These are phyloP conservation scores for Talaromyces rugulosus DNA, from an alignment of 2,329 filamentous ascomycete species.

Conservation along the genomic window DNA sequence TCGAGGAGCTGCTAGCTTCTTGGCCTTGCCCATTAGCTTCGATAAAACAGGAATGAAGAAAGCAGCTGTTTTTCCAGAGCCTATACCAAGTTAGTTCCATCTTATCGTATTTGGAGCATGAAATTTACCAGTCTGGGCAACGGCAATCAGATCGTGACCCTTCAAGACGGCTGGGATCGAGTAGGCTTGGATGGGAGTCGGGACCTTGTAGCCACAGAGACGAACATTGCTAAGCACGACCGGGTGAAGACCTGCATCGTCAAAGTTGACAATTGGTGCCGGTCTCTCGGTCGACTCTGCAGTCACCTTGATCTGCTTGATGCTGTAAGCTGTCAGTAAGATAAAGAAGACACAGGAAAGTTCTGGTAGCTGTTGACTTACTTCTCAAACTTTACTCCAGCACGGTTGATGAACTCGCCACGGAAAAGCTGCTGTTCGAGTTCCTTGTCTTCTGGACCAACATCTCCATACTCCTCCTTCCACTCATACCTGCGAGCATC, in stretches of 20 bases:
- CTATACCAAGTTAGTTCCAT: slow-evolving; percentile 42
- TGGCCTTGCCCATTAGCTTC: slow-evolving; percentile 91
- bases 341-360: not conserved
- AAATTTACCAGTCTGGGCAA: slow-evolving; percentile 85
- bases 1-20: slow-evolving; percentile 72
- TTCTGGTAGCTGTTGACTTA: slow-evolving; percentile 34
- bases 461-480: slow-evolving; percentile 78
- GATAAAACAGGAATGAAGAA: slow-evolving; percentile 87
- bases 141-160: slow-evolving; percentile 77
- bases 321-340: slow-evolving; percentile 22
- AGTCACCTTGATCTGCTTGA: slow-evolving; percentile 48
- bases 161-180: slow-evolving; percentile 73
- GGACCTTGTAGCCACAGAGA: slow-evolving; percentile 64
- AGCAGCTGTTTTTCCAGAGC: slow-evolving; percentile 92
- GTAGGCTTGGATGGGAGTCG: slow-evolving; percentile 86
- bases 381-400: slow-evolving; percentile 62
- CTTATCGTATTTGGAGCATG: not conserved
- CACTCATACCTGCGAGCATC: slow-evolving; percentile 73
- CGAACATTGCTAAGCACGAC: slow-evolving; percentile 73
- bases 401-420: slow-evolving; percentile 46
- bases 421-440: slow-evolving; percentile 75
- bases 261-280: slow-evolving; percentile 56
- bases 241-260: slow-evolving; percentile 78
- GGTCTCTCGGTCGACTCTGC: slow-evolving; percentile 47
- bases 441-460: slow-evolving; percentile 66